phyloP scores from a whole-genome alignment of 2,329 filamentous ascomycete species.

The Ascochyta lentis region DNA sequence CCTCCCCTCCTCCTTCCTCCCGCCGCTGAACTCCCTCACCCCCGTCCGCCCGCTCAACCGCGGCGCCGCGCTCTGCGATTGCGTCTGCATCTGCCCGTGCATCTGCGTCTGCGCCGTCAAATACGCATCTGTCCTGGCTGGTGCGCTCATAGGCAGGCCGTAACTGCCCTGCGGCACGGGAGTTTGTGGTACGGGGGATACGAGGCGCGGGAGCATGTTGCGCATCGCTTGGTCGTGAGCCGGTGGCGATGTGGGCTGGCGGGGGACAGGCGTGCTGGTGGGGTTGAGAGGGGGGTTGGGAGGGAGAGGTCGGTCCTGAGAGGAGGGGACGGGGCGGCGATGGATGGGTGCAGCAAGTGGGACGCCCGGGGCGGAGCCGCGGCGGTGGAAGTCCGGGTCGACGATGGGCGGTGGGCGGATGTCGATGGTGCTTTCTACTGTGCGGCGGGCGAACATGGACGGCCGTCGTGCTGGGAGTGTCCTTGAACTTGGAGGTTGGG shows the following conservation, averaged over 20 bases:
- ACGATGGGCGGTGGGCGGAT: slow-evolving; percentile 31
- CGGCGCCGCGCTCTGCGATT: slow-evolving; percentile 8
- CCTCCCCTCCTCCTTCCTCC: slow-evolving; percentile 15
- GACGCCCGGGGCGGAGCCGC: slow-evolving; percentile 34
- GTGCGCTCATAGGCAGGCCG: slow-evolving; percentile 27
- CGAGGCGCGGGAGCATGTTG: slow-evolving; percentile 22
- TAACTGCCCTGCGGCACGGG: slow-evolving; percentile 7
- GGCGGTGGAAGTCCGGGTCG: slow-evolving; percentile 21
- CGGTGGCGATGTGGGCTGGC: not conserved
- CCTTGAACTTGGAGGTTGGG: slow-evolving; percentile 3
- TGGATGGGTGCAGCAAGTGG: not conserved
- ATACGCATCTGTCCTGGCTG: slow-evolving; percentile 19
- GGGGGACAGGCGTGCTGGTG: slow-evolving; percentile 7
- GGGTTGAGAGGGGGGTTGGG: slow-evolving; percentile 12
- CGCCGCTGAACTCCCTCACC: not conserved
- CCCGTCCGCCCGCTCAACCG: not conserved
- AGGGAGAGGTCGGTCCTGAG: slow-evolving; percentile 3
- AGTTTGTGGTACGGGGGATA: slow-evolving; percentile 6
- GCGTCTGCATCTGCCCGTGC: not conserved
- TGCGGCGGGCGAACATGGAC: slow-evolving; percentile 20
- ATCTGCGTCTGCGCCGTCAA: not conserved
- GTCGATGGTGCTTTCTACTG: slow-evolving; percentile 29
- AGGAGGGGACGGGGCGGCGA: slow-evolving; percentile 15
- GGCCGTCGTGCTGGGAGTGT: slow-evolving; percentile 16
- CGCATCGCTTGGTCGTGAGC: slow-evolving; percentile 4